A percentile compares a stretch with the other conserved stretches of the same genome.
These are phyloP conservation scores for Trichoderma breve DNA, from an alignment of 2,329 filamentous ascomycete species.

Conservation along the genomic window DNA sequence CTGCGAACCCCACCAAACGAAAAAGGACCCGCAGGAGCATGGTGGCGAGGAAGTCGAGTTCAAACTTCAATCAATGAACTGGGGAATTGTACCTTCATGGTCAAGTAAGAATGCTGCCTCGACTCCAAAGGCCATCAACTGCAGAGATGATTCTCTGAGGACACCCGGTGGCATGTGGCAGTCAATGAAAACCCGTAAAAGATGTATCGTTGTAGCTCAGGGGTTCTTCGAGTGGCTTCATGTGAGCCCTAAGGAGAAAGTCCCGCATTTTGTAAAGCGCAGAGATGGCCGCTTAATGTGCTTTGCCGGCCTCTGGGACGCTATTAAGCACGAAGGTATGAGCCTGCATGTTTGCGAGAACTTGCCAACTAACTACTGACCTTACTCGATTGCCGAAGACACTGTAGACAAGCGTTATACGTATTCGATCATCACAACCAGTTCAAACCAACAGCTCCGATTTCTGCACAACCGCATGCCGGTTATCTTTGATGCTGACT, in stretches of 20 bases:
- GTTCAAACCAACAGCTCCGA: slow-evolving; percentile 74
- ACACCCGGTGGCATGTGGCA: slow-evolving; percentile 84
- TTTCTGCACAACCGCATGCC: slow-evolving; percentile 97
- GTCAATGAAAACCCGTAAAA: slow-evolving; percentile 82
- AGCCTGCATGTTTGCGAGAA: neutral
- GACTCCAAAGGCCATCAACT: slow-evolving; percentile 85
- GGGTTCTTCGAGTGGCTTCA: slow-evolving; percentile 98
- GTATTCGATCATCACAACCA: slow-evolving; percentile 91
- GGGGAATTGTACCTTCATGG: slow-evolving; percentile 94
- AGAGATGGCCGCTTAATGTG: slow-evolving; percentile 83
- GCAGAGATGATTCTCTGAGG: slow-evolving; percentile 80
- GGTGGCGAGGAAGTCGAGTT: slow-evolving; percentile 52
- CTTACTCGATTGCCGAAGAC: slow-evolving; percentile 8
- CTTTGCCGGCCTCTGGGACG: slow-evolving; percentile 90
- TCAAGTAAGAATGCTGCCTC: slow-evolving; percentile 82
- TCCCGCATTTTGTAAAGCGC: slow-evolving; percentile 80
- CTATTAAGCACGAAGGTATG: slow-evolving; percentile 72
- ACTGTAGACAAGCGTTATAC: slow-evolving; percentile 70
- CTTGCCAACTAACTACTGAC: neutral
- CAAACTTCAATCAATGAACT: slow-evolving; percentile 90
- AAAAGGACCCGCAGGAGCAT: neutral
- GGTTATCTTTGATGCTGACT: slow-evolving; percentile 78
- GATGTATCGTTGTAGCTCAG: slow-evolving; percentile 83
- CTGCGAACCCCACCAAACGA: neutral
- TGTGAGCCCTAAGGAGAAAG: slow-evolving; percentile 70